Evolutionary conservation across 2,329 filamentous ascomycete genomes (phyloP).

Genomic region (Pezicula rhizophila): DNA sequence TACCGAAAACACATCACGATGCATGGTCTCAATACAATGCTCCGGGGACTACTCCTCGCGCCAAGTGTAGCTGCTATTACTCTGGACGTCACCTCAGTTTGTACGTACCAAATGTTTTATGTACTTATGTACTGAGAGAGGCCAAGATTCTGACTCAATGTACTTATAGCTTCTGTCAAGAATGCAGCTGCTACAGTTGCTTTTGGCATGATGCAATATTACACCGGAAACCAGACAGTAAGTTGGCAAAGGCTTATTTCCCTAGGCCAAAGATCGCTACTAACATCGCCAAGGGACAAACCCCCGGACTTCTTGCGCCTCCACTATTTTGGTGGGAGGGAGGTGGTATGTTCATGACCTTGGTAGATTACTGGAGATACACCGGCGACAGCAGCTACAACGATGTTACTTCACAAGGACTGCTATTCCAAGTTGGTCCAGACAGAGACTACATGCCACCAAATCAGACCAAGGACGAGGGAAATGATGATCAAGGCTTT

Average conservation of each 20-base stretch:
- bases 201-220: conserved; percentile 43
- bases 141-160: background rate
- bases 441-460: conserved; percentile 72
- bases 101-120: background rate
- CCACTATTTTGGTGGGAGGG: conserved; percentile 57
- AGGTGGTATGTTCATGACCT: conserved; percentile 66
- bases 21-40: background rate
- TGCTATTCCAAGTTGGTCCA: conserved; percentile 68
- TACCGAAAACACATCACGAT: background rate
- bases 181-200: conserved; percentile 31
- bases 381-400: conserved; percentile 70
- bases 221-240: conserved; percentile 44
- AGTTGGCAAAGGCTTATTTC: background rate
- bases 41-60: background rate
- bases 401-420: conserved; percentile 54
- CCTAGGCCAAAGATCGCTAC: background rate
- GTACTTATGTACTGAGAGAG: background rate
- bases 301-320: conserved; percentile 42
- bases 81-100: background rate
- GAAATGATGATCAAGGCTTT: conserved; percentile 71
- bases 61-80: background rate
- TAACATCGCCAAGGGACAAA: conserved; percentile 30
- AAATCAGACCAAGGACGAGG: conserved; percentile 61
- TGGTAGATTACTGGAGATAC: conserved; percentile 80
- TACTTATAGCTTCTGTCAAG: conserved; percentile 27